phyloP scores from a whole-genome alignment of 2,329 filamentous ascomycete species.

The Sporothrix mexicana region DNA sequence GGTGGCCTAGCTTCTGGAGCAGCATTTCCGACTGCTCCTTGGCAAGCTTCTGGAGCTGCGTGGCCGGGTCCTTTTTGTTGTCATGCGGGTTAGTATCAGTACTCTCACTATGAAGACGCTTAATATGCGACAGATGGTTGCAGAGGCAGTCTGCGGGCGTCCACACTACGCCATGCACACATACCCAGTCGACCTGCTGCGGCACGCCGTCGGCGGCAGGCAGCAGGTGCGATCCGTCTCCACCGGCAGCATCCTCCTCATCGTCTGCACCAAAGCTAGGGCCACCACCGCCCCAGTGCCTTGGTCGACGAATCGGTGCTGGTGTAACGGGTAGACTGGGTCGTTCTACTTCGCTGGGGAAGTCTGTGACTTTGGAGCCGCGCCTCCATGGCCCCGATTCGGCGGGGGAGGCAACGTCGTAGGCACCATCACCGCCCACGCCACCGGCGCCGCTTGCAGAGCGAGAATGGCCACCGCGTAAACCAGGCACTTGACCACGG shows the following conservation, averaged over 20 bases:
- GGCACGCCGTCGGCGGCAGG: conserved; percentile 83
- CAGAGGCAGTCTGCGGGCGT: conserved; percentile 59
- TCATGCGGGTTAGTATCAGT: conserved; percentile 56
- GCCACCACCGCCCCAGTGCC: conserved; percentile 66
- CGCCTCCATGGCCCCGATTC: conserved; percentile 41
- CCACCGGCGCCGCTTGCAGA: not conserved
- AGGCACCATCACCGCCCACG: conserved; percentile 9
- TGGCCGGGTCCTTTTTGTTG: conserved; percentile 68
- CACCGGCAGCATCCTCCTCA: conserved; percentile 50
- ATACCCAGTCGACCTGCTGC: conserved; percentile 91
- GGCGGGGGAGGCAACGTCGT: conserved; percentile 34
- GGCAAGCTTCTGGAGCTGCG: conserved; percentile 72
- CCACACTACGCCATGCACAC: conserved; percentile 65
- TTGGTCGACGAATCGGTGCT: conserved; percentile 73
- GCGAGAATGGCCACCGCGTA: conserved; percentile 38
- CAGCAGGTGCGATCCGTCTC: conserved; percentile 57
- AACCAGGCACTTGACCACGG: conserved; percentile 37
- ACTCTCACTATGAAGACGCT: not conserved
- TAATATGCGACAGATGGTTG: conserved; percentile 45
- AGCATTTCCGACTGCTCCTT: conserved; percentile 69
- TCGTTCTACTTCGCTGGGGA: conserved; percentile 79
- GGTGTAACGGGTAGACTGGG: conserved; percentile 91
- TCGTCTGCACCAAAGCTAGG: conserved; percentile 54
- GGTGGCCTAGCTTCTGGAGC: conserved; percentile 55
- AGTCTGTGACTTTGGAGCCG: conserved; percentile 79